Percentiles rank a stretch among this genome's conserved stretches.
phyloP scores from a whole-genome alignment of 148 eudicot genomes.

The Beta vulgaris region DNA sequence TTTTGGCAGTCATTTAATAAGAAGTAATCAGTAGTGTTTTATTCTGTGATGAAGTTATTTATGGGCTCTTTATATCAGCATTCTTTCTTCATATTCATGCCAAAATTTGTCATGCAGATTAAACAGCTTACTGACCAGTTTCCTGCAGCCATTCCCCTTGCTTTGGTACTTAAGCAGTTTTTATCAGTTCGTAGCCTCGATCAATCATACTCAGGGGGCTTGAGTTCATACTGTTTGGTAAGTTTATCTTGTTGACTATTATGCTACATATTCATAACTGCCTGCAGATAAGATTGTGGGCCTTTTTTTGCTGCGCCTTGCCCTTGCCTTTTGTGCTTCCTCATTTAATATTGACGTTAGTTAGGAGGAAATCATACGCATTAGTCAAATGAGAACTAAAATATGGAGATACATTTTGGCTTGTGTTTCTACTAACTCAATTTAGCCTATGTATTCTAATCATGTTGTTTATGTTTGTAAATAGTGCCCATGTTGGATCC shows the following conservation, averaged over 20 bases:
- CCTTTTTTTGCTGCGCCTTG: neutral
- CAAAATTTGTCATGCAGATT: conserved; percentile 45
- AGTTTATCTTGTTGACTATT: conserved; percentile 13
- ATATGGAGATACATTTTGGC: neutral
- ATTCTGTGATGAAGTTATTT: neutral
- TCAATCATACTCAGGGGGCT: conserved; percentile 95
- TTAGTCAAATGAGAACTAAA: neutral
- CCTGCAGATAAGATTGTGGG: neutral
- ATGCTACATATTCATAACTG: conserved; percentile 2
- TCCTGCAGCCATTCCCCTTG: conserved; percentile 90
- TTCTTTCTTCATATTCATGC: neutral
- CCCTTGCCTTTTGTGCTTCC: neutral
- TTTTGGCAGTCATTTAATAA: too few species aligned
- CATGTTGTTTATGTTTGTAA: neutral
- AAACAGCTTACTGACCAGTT: conserved; percentile 88
- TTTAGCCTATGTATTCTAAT: too few species aligned
- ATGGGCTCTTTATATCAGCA: neutral
- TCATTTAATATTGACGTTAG: neutral
- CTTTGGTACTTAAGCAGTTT: conserved; percentile 90
- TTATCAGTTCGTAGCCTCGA: conserved; percentile 95
- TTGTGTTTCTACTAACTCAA: neutral
- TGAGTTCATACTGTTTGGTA: conserved; percentile 98
- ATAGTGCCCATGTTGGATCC: too few species aligned
- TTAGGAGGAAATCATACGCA: neutral
- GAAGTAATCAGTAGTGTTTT: neutral